These are phyloP conservation scores for Beauveria bassiana DNA, from an alignment of 2,329 filamentous ascomycete genomes.

Conservation along the genomic window DNA sequence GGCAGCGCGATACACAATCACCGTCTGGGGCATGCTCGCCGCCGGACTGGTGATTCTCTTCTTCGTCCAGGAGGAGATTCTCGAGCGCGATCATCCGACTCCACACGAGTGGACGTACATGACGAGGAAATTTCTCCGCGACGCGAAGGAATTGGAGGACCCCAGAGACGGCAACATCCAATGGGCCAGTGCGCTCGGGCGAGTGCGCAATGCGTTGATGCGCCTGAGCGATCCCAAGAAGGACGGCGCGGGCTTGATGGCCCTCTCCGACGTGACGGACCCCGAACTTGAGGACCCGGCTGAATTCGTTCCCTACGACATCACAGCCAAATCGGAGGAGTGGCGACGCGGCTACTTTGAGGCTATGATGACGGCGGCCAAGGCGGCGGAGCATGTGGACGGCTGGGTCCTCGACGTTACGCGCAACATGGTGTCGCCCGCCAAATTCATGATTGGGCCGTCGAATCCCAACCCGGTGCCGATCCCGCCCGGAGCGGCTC, in stretches of 20 bases:
- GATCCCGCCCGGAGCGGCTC: conserved; percentile 54
- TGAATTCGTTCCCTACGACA: conserved; percentile 56
- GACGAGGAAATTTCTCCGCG: conserved; percentile 60
- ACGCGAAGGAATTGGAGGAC: conserved; percentile 52
- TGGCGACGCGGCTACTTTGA: conserved; percentile 86
- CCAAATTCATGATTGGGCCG: conserved; percentile 68
- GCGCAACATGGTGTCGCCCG: conserved; percentile 59
- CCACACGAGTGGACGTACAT: conserved; percentile 73
- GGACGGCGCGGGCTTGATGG: conserved; percentile 59
- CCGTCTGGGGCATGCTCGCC: conserved; percentile 55
- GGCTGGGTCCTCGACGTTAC: conserved; percentile 67
- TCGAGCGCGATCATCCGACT: conserved; percentile 71
- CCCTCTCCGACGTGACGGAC: conserved; percentile 55
- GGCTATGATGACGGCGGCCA: conserved; percentile 67
- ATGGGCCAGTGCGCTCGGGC: conserved; percentile 60
- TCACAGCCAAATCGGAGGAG: conserved; percentile 67
- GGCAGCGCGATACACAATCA: conserved; percentile 59
- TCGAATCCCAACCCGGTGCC: conserved; percentile 76
- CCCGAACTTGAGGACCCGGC: conserved; percentile 59
- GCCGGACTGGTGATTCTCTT: conserved; percentile 54
- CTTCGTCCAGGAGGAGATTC: conserved; percentile 62
- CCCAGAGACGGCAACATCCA: conserved; percentile 47
- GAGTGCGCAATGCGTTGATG: conserved; percentile 51
- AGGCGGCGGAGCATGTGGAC: conserved; percentile 72
- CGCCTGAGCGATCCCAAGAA: conserved; percentile 60